Percentiles rank a stretch among this genome's conserved stretches.
These are phyloP conservation scores for Neurospora sp. DNA, from an alignment of 2,329 filamentous ascomycete species.

Conservation along the genomic window DNA sequence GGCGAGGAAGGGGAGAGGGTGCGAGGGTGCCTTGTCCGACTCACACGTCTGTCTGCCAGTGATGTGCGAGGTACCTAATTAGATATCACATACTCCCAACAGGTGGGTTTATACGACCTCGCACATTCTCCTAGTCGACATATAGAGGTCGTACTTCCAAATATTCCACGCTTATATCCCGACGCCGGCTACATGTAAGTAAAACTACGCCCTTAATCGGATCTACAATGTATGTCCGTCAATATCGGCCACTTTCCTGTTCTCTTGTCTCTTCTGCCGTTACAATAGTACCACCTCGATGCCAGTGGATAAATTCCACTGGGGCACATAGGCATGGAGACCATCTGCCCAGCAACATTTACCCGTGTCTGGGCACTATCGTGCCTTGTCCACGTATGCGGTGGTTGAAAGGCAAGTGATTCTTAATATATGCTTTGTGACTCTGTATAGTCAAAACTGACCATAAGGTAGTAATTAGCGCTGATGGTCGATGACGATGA, in stretches of 20 bases:
- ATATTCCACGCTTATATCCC: not conserved
- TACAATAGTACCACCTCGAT: not conserved
- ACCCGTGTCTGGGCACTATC: not conserved
- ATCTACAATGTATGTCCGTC: not conserved
- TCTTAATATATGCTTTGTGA: not conserved
- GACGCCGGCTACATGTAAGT: not conserved
- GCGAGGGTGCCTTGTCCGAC: not conserved
- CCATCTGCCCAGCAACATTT: not conserved
- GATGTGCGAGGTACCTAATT: not conserved
- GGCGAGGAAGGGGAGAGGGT: not conserved
- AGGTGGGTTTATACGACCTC: not conserved
- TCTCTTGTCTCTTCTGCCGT: not conserved
- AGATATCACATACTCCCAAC: not conserved
- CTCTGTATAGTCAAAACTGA: not conserved
- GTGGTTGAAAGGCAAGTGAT: not conserved
- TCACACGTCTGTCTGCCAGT: not conserved
- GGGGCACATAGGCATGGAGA: not conserved
- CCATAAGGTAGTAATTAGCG: not conserved
- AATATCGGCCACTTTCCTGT: not conserved
- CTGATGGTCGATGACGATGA: not conserved
- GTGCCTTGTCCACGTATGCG: not conserved
- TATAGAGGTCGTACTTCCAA: not conserved
- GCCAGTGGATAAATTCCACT: not conserved
- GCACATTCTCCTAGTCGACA: not conserved
- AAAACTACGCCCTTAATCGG: not conserved